These are phyloP conservation scores for Hemisphaericaspora nanyangensis DNA, from an alignment of 805 yeast species.

Conservation along the genomic window DNA sequence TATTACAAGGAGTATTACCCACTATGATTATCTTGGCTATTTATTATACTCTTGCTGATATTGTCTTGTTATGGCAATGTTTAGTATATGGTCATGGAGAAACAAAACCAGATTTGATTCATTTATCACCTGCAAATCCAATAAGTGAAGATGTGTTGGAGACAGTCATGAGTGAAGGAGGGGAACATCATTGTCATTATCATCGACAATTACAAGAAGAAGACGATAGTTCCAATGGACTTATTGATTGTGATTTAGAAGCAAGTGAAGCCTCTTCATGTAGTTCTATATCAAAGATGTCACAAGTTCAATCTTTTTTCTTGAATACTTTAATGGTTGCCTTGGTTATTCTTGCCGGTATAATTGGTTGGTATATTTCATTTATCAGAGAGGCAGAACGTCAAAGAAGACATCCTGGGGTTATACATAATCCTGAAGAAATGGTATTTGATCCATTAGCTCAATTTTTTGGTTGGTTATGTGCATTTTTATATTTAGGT, in stretches of 20 bases:
- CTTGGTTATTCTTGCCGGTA: conserved; percentile 71
- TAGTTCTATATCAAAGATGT: conserved; percentile 8
- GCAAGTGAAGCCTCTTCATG: neutral
- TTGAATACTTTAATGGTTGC: conserved; percentile 51
- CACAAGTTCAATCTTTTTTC: conserved; percentile 18
- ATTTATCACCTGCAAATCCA: conserved; percentile 87
- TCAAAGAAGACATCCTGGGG: conserved; percentile 26
- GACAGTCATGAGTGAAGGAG: conserved; percentile 49
- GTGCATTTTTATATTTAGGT: conserved; percentile 74
- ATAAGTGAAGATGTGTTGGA: conserved; percentile 66
- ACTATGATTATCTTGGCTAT: conserved; percentile 92
- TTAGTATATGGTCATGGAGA: conserved; percentile 66
- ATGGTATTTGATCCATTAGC: conserved; percentile 71
- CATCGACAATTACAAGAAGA: conserved; percentile 19
- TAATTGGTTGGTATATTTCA: conserved; percentile 82
- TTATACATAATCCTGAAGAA: conserved; percentile 31
- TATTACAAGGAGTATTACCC: conserved; percentile 85
- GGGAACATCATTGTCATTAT: conserved; percentile 12
- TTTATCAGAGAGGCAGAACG: conserved; percentile 44
- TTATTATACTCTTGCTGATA: conserved; percentile 88
- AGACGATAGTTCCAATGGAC: conserved; percentile 6
- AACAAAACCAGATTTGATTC: conserved; percentile 57
- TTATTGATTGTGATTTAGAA: conserved; percentile 12
- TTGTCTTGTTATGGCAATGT: conserved; percentile 80
- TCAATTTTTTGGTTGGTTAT: conserved; percentile 80